phyloP scores from a whole-genome alignment of 108 stramenopile genomes.

The Chaetoceros muelleri region DNA sequence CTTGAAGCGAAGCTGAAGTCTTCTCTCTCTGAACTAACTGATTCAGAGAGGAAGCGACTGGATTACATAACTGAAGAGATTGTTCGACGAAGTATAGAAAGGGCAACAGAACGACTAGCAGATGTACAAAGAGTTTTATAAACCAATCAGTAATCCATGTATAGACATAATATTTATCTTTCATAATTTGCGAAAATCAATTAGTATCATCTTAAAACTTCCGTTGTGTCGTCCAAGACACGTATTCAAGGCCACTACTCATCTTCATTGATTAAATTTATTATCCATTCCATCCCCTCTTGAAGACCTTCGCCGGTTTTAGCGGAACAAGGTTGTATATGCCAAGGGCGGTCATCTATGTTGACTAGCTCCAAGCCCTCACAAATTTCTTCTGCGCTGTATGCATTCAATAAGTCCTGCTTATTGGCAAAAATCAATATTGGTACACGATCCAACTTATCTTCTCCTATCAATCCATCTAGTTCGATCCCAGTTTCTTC shows the following conservation, averaged over 20 bases:
- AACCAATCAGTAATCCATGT: neutral
- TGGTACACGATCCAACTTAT: conserved; percentile 44
- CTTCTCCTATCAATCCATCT: conserved; percentile 33
- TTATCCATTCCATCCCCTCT: conserved; percentile 51
- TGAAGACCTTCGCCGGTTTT: conserved; percentile 60
- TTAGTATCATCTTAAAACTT: too few relatives aligned
- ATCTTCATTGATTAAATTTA: conserved; percentile 11
- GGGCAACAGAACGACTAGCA: conserved; percentile 20
- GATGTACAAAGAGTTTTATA: conserved; percentile 9
- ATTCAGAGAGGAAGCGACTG: conserved; percentile 20
- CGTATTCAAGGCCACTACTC: too few relatives aligned
- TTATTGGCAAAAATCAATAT: conserved; percentile 64
- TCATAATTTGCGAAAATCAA: too few relatives aligned
- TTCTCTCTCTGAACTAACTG: conserved; percentile 17
- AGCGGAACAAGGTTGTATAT: conserved; percentile 48
- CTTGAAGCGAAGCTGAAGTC: conserved; percentile 13
- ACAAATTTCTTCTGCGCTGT: conserved; percentile 43
- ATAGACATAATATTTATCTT: neutral
- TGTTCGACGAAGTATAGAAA: conserved; percentile 18
- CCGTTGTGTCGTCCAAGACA: too few relatives aligned
- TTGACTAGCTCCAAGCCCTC: conserved; percentile 25
- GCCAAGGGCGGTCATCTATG: conserved; percentile 24
- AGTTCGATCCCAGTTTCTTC: conserved; percentile 37
- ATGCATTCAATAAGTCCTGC: conserved; percentile 51
- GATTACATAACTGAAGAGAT: conserved; percentile 28